Conservation (phyloP, 345 rosid species). For the Lepidium aucheri region DNA sequence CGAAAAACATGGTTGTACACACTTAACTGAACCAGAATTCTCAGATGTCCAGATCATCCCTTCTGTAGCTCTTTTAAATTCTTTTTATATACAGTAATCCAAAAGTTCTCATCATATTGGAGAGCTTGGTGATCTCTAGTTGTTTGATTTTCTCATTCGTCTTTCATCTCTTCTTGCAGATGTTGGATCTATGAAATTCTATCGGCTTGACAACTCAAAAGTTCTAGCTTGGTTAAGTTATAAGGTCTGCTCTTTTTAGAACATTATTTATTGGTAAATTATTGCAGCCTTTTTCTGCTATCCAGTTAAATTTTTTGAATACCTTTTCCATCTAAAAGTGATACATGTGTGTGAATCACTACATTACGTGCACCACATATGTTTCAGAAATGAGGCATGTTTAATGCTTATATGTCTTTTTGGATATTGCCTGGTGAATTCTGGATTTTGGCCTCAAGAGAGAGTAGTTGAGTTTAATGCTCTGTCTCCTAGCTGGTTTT, state of each 20-base stretch:
- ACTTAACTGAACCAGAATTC: not conserved
- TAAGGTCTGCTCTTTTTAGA: conserved; percentile 47
- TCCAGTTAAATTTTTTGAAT: not conserved
- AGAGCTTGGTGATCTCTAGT: not conserved
- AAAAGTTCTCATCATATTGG: not conserved
- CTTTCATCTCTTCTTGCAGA: conserved; percentile 38
- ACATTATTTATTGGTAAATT: not conserved
- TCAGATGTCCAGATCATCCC: not conserved
- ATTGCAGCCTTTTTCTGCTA: not conserved
- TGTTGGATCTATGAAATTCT: conserved; percentile 67
- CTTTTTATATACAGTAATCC: not conserved
- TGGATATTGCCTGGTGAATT: not conserved
- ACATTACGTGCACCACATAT: not conserved
- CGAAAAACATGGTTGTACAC: not conserved
- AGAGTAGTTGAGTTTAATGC: not conserved
- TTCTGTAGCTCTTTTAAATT: not conserved
- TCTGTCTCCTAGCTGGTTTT: not conserved
- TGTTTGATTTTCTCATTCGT: not conserved
- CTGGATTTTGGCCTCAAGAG: not conserved
- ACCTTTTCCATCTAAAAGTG: not conserved
- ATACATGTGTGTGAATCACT: not conserved
- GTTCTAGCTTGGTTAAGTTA: conserved; percentile 67
- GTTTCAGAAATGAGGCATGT: not conserved
- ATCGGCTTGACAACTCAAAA: conserved; percentile 75
- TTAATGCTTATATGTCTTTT: not conserved